Evolutionary conservation across 192 early-diverging fungal species (phyloP), one percentile per base, ranked within the genome.

Genomic region (Entomortierella parvispora): DNA sequence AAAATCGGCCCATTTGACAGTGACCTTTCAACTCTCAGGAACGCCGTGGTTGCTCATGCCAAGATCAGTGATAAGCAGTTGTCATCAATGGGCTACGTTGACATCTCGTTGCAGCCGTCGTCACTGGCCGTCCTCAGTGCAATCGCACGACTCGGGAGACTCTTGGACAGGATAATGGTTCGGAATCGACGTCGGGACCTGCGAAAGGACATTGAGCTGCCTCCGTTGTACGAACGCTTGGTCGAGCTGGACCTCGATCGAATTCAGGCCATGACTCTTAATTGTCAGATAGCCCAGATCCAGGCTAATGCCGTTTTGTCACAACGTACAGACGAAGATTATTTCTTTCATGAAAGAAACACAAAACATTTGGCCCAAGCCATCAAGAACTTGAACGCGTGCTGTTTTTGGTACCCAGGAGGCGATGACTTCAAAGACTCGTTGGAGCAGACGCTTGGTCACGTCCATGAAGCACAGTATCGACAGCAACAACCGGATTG

Each of bases 91-190:
- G 5, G 31, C 31, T 5, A 17, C 14, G 6, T 37, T 9, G 23
- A 6, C 10, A 10, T 20, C 22, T 3, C 31, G 31, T 25, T 15
- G 25, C 23, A 29, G 40, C 22, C 14, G 23, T 59, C 58, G 40
- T 11, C 20, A 40, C 7, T 77, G 46, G 81, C 33, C 63, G 82
- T 5, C 64, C 48, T 79, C 0, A 81, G 82, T 34, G 88, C 89
- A 10, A 71, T 68, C 15, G 62, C 66, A 10, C 75, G 85, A 1
- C 68, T 94, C 26, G 55, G 69, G 18, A 79, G 83, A 17, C 69
- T 93, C 31, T 83, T 95, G 86, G 81, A 90, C 22, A 81, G 84
- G 56, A 72, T 91, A 26, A 93, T 95, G 90, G 85, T 94, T 4
- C 89, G 93, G 9, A 93, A 92, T 69, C 79, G 78, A 8, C 62